phyloP scores from a whole-genome alignment of 305 asterid genomes.

The Rubia balearica region DNA sequence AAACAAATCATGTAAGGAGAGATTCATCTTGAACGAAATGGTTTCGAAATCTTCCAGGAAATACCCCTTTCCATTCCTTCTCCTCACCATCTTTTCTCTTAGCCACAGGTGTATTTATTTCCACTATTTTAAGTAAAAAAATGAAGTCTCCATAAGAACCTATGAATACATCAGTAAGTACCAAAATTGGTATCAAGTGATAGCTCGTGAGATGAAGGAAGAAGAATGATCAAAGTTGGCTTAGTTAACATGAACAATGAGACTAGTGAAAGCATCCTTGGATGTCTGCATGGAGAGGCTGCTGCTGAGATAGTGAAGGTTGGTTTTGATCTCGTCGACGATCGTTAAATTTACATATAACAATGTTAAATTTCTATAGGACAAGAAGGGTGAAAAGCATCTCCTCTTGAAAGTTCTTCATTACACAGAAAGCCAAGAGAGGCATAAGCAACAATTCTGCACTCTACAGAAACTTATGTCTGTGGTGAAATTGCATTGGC shows the following conservation, averaged over 20 bases:
- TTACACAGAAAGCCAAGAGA: slow-evolving; percentile 16
- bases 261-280: neutral
- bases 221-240: slow-evolving; percentile 22
- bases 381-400: slow-evolving; percentile 9
- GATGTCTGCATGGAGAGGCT: neutral
- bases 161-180: neutral
- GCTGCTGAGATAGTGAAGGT: slow-evolving; percentile 16
- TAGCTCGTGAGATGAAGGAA: slow-evolving; percentile 29
- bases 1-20: neutral
- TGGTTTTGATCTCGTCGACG: slow-evolving; percentile 27
- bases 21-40: neutral
- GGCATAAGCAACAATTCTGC: slow-evolving; percentile 46
- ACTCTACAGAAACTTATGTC: slow-evolving; percentile 66
- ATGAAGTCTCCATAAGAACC: neutral
- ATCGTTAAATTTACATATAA: neutral
- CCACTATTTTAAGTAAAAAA: neutral
- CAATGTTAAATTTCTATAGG: neutral
- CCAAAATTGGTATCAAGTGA: slow-evolving; percentile 36
- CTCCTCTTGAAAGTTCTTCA: neutral
- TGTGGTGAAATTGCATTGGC: slow-evolving; percentile 80
- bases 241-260: slow-evolving; percentile 12
- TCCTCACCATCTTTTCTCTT: slow-evolving; percentile 8
- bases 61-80: neutral
- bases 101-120: neutral
- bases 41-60: neutral